These are phyloP conservation scores for Lactarius trivialis DNA, from an alignment of 768 basidiomycete species.

Conservation along the genomic window DNA sequence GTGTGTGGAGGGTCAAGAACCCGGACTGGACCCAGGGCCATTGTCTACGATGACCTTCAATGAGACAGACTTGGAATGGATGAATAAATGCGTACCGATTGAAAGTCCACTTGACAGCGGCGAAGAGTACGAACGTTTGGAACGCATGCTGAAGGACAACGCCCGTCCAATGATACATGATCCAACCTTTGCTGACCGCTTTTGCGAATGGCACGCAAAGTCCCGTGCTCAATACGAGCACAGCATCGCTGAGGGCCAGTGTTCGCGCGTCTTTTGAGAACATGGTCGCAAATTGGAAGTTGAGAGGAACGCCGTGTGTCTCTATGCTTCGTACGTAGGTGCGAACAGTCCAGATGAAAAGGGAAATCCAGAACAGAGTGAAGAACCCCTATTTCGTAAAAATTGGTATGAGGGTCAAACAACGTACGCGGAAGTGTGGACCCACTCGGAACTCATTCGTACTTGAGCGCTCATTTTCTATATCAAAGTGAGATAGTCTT, in stretches of 20 bases:
- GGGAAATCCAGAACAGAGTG: slow-evolving; percentile 87
- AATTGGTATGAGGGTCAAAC: background rate
- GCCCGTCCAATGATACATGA: slow-evolving; percentile 74
- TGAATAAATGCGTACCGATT: slow-evolving; percentile 45
- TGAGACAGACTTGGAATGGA: background rate
- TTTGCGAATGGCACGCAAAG: slow-evolving; percentile 81
- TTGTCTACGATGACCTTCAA: slow-evolving; percentile 40
- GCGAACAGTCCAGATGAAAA: slow-evolving; percentile 74
- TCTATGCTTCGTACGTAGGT: slow-evolving; percentile 76
- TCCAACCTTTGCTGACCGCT: slow-evolving; percentile 69
- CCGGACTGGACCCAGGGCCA: slow-evolving; percentile 99
- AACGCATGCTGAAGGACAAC: slow-evolving; percentile 71
- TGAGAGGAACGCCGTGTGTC: slow-evolving; percentile 69
- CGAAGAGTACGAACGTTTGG: slow-evolving; percentile 67
- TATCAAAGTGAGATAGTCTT: slow-evolving; percentile 81
- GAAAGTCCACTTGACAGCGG: slow-evolving; percentile 85
- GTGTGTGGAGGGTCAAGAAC: slow-evolving; percentile 78
- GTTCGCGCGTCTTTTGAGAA: slow-evolving; percentile 81
- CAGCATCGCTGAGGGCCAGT: slow-evolving; percentile 76
- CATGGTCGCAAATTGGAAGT: slow-evolving; percentile 75
- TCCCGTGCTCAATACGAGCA: slow-evolving; percentile 70
- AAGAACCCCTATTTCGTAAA: slow-evolving; percentile 72
- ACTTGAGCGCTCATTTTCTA: slow-evolving; percentile 61
- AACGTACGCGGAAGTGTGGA: background rate
- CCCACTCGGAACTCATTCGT: slow-evolving; percentile 78